Evolutionary conservation across 2,329 filamentous ascomycete genomes (phyloP).

Genomic region (Fusarium beomiforme): DNA sequence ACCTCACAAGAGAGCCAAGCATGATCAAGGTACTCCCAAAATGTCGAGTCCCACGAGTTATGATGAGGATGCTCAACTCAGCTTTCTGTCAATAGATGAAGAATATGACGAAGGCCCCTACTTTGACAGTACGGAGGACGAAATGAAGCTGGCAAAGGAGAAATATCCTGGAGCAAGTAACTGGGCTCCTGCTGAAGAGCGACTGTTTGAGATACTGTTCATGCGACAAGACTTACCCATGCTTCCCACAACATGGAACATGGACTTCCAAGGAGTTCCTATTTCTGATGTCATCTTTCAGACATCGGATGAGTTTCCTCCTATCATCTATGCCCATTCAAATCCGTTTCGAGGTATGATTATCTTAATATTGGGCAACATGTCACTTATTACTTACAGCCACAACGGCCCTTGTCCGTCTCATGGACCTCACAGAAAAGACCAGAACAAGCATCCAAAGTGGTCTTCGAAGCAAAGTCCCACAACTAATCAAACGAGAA

Average conservation of each 20-base stretch:
- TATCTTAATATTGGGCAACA: no score
- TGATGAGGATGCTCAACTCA: slow-evolving; percentile 4
- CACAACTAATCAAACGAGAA: slow-evolving; percentile 47
- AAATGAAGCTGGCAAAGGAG: slow-evolving; percentile 57
- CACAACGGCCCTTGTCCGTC: slow-evolving; percentile 50
- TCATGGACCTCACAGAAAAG: slow-evolving; percentile 53
- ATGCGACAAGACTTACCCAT: slow-evolving; percentile 54
- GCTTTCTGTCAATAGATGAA: slow-evolving; percentile 2
- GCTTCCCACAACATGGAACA: slow-evolving; percentile 52
- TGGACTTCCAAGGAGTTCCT: slow-evolving; percentile 54
- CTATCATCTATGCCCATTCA: slow-evolving; percentile 51
- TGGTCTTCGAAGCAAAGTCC: slow-evolving; percentile 46
- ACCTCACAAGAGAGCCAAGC: neutral
- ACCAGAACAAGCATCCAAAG: slow-evolving; percentile 50
- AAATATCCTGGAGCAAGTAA: slow-evolving; percentile 55
- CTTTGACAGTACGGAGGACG: slow-evolving; percentile 33
- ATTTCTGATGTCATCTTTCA: slow-evolving; percentile 51
- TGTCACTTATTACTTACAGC: slow-evolving; percentile 44
- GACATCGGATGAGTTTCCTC: slow-evolving; percentile 43
- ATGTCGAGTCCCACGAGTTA: slow-evolving; percentile 14
- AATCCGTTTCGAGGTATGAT: slow-evolving; percentile 51
- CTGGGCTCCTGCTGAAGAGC: slow-evolving; percentile 63
- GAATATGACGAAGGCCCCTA: slow-evolving; percentile 14
- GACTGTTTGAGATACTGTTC: slow-evolving; percentile 55
- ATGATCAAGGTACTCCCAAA: slow-evolving; percentile 6